Percentiles rank a stretch among this genome's conserved stretches.
phyloP scores from a whole-genome alignment of 164 flowering plant species.

The Magnolia changhungtana region DNA sequence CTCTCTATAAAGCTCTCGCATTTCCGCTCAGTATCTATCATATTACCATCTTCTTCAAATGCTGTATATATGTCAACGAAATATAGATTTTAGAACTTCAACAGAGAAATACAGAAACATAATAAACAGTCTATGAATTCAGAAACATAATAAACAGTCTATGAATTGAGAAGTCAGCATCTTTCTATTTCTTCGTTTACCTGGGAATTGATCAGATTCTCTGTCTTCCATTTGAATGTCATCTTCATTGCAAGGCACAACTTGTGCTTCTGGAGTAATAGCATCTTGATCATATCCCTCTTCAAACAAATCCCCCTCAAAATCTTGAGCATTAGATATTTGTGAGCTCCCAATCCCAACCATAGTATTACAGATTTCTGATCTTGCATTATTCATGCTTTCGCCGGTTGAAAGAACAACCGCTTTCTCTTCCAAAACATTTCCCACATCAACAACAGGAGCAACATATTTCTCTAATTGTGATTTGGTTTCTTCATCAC shows the following conservation, averaged over 20 bases:
- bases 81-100: background rate
- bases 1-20: slow-evolving; percentile 43
- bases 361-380: slow-evolving; percentile 13
- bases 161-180: background rate
- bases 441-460: slow-evolving; percentile 8
- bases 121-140: background rate
- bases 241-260: slow-evolving; percentile 8
- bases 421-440: slow-evolving; percentile 17
- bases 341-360: slow-evolving; percentile 28
- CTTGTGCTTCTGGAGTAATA: slow-evolving; percentile 26
- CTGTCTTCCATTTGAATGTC: slow-evolving; percentile 19
- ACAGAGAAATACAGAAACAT: too few species aligned
- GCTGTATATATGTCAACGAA: slow-evolving; percentile 20
- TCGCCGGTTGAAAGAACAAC: slow-evolving; percentile 13
- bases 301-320: background rate
- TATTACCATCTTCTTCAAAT: slow-evolving; percentile 25
- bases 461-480: slow-evolving; percentile 6
- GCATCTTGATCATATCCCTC: slow-evolving; percentile 26
- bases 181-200: slow-evolving; percentile 16
- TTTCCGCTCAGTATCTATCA: slow-evolving; percentile 26
- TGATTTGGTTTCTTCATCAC: slow-evolving; percentile 20
- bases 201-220: slow-evolving; percentile 30
- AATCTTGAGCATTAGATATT: slow-evolving; percentile 22
- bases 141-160: background rate
- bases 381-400: slow-evolving; percentile 12